These are phyloP conservation scores for Nannizziopsis barbatae DNA, from an alignment of 2,329 filamentous ascomycete genomes.

Conservation along the genomic window DNA sequence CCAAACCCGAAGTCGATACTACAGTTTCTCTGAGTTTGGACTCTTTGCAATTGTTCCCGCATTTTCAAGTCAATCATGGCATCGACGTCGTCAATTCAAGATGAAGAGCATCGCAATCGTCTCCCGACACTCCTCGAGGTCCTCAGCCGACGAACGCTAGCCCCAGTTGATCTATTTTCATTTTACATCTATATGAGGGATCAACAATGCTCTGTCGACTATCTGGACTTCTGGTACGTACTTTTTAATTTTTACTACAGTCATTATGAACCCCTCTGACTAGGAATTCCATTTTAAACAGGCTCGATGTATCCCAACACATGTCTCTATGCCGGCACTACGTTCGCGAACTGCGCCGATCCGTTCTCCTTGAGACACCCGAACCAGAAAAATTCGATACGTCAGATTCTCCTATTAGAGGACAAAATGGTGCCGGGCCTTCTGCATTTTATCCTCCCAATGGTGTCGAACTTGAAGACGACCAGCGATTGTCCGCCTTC, in stretches of 20 bases:
- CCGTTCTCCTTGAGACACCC: conserved; percentile 83
- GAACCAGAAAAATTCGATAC: conserved; percentile 63
- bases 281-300: conserved; percentile 29
- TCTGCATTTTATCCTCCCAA: conserved; percentile 36
- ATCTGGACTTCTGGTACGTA: conserved; percentile 89
- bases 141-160: conserved; percentile 80
- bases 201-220: conserved; percentile 94
- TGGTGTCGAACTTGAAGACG: conserved; percentile 59
- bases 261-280: neutral
- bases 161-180: conserved; percentile 91
- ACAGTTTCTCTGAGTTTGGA: neutral
- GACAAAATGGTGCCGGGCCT: conserved; percentile 37
- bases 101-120: conserved; percentile 55
- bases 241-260: neutral
- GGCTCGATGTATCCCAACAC: conserved; percentile 98
- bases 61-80: neutral
- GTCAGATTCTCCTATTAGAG: conserved; percentile 5
- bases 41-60: neutral
- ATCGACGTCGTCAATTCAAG: conserved; percentile 21
- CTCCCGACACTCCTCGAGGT: conserved; percentile 94
- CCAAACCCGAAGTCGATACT: too few species aligned
- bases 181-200: conserved; percentile 99
- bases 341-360: conserved; percentile 85
- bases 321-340: conserved; percentile 95
- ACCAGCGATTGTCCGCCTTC: conserved; percentile 85